Percentiles rank a stretch among this genome's conserved stretches.
Evolutionary conservation across 345 rosid genomes (phyloP).

Genomic region (Brassica rapa): DNA sequence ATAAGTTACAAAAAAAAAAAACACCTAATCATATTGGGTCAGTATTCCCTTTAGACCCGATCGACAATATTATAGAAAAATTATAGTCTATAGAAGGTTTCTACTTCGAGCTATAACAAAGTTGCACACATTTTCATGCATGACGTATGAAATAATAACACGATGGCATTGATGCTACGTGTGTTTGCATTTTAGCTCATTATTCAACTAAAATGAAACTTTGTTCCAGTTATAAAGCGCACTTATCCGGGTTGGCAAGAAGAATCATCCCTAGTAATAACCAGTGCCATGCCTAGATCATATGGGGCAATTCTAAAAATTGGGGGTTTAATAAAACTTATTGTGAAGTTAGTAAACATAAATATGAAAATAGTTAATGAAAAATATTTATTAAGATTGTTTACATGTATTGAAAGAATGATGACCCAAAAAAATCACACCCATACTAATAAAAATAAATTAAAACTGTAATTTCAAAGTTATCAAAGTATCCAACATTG

Average conservation of each 20-base stretch:
- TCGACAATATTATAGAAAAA: conserved; percentile 20
- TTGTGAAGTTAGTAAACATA: too few relatives aligned
- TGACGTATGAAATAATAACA: conserved; percentile 10
- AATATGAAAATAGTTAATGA: too few relatives aligned
- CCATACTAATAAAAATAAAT: too few relatives aligned
- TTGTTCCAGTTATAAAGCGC: background rate
- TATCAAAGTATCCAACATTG: too few relatives aligned
- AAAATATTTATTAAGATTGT: too few relatives aligned
- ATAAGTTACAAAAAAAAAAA: too few relatives aligned
- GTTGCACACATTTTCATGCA: conserved; percentile 26
- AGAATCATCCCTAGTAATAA: background rate
- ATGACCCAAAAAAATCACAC: too few relatives aligned
- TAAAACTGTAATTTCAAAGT: too few relatives aligned
- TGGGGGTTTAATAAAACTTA: too few relatives aligned
- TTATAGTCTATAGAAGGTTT: conserved; percentile 29
- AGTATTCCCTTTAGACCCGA: conserved; percentile 16
- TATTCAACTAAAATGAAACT: background rate
- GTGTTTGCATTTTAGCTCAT: background rate
- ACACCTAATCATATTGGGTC: conserved; percentile 15
- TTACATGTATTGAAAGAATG: too few relatives aligned
- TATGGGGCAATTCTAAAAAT: too few relatives aligned
- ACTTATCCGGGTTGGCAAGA: background rate
- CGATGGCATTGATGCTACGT: background rate
- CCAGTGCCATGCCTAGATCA: background rate
- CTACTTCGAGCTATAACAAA: conserved; percentile 28